Conservation (phyloP, 331 rosid genomes). For the Spiraea crenata region DNA sequence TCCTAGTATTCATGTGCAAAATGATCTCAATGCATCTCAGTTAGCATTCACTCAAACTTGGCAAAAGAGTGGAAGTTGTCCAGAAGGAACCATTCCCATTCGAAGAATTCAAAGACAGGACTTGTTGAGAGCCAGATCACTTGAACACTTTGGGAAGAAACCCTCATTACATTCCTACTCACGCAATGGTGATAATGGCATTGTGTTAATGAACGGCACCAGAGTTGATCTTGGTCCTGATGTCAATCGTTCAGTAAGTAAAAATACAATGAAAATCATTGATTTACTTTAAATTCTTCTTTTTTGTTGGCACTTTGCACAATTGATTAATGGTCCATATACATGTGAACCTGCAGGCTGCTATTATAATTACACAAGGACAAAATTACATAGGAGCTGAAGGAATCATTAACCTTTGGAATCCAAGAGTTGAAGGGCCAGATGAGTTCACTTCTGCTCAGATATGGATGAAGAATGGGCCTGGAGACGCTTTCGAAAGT, state of each 20-base stretch:
- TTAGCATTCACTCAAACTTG: constrained; percentile 38
- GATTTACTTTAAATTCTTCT: too few species aligned
- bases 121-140: constrained; percentile 36
- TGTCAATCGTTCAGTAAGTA: constrained; percentile 34
- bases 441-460: constrained; percentile 62
- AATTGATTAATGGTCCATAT: not conserved
- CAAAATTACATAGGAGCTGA: constrained; percentile 47
- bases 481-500: constrained; percentile 41
- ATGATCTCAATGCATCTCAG: not conserved
- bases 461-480: constrained; percentile 47
- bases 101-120: constrained; percentile 50
- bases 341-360: constrained; percentile 29
- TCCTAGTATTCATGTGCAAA: constrained; percentile 4
- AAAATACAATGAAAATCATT: not conserved
- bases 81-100: constrained; percentile 57
- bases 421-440: constrained; percentile 39
- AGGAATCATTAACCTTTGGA: constrained; percentile 60
- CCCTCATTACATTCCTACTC: constrained; percentile 13
- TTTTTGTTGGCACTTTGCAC: too few species aligned
- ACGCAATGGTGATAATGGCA: not conserved
- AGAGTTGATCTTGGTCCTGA: constrained; percentile 2
- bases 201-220: not conserved
- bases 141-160: constrained; percentile 44
- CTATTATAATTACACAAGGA: constrained; percentile 42
- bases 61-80: constrained; percentile 72